phyloP scores from a whole-genome alignment of 169 alveolate genomes.

The Plasmodium berghei region DNA sequence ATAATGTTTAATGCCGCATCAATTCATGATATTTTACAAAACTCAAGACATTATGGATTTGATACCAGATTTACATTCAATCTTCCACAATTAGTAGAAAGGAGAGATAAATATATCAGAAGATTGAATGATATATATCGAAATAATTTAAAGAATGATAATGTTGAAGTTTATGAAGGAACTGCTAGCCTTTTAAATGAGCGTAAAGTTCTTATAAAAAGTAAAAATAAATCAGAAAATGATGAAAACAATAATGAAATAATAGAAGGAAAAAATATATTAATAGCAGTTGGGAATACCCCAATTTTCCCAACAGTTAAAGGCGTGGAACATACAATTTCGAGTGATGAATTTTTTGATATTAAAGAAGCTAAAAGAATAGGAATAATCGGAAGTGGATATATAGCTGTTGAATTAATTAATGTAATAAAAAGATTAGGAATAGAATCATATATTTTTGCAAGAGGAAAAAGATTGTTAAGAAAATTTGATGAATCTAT shows the following conservation, averaged over 20 bases:
- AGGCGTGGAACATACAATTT: constrained; percentile 87
- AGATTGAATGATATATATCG: constrained; percentile 88
- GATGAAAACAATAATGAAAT: constrained; percentile 33
- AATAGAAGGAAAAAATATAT: constrained; percentile 82
- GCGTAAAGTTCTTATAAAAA: constrained; percentile 47
- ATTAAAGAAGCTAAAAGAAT: constrained; percentile 92
- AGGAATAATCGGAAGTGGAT: constrained; percentile 96
- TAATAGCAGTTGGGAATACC: constrained; percentile 91
- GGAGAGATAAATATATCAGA: constrained; percentile 87
- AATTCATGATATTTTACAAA: constrained; percentile 84
- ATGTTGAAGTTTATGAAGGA: constrained; percentile 81
- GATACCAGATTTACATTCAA: constrained; percentile 63
- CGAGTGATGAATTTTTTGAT: constrained; percentile 93
- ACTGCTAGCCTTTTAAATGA: constrained; percentile 39
- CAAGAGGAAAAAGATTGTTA: constrained; percentile 81
- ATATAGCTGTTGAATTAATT: constrained; percentile 95
- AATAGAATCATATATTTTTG: constrained; percentile 88
- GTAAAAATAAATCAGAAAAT: background rate
- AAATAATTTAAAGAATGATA: constrained; percentile 80
- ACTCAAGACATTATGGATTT: constrained; percentile 84
- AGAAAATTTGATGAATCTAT: constrained; percentile 77
- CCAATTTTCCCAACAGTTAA: constrained; percentile 86
- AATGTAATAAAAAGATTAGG: constrained; percentile 93
- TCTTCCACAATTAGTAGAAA: constrained; percentile 57
- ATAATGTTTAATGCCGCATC: constrained; percentile 89